Evolutionary conservation across 768 basidiomycete genomes (phyloP).

Genomic region (Leccinum imitatum): DNA sequence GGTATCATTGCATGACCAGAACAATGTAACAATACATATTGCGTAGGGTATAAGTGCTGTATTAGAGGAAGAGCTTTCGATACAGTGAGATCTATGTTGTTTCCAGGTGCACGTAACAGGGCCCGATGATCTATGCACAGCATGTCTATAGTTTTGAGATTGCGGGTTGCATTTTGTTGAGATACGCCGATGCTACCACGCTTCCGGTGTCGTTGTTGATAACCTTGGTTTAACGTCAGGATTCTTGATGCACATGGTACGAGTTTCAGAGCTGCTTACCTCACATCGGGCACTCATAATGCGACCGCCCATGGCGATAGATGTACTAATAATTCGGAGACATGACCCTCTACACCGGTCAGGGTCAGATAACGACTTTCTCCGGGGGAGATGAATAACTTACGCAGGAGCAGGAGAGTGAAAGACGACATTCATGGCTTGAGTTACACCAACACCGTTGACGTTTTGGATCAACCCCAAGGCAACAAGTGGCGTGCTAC

Average conservation of each 20-base stretch:
- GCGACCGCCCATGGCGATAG: slow-evolving; percentile 63
- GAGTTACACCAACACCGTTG: slow-evolving; percentile 76
- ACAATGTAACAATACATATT: slow-evolving; percentile 22
- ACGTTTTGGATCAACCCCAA: slow-evolving; percentile 57
- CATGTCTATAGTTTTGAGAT: slow-evolving; percentile 44
- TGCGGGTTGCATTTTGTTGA: slow-evolving; percentile 73
- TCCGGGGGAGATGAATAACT: slow-evolving; percentile 26
- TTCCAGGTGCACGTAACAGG: slow-evolving; percentile 11
- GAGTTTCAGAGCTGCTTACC: slow-evolving; percentile 38
- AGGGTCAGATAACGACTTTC: slow-evolving; percentile 6
- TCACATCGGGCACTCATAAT: slow-evolving; percentile 74
- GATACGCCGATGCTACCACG: slow-evolving; percentile 61
- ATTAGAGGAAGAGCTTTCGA: slow-evolving; percentile 19
- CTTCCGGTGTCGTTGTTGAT: slow-evolving; percentile 57
- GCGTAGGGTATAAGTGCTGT: slow-evolving; percentile 19
- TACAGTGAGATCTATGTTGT: slow-evolving; percentile 25
- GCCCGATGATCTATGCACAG: slow-evolving; percentile 1
- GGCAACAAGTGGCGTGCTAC: slow-evolving; percentile 65
- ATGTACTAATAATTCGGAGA: slow-evolving; percentile 61
- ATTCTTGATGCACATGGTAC: background rate
- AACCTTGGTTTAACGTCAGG: slow-evolving; percentile 40
- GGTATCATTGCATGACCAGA: slow-evolving; percentile 5
- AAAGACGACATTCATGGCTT: slow-evolving; percentile 67
- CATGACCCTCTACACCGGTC: slow-evolving; percentile 48
- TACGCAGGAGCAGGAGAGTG: slow-evolving; percentile 67